Evolutionary conservation across 148 eudicot genomes (phyloP), one percentile per base, ranked within the genome.

Genomic region (Silene latifolia): DNA sequence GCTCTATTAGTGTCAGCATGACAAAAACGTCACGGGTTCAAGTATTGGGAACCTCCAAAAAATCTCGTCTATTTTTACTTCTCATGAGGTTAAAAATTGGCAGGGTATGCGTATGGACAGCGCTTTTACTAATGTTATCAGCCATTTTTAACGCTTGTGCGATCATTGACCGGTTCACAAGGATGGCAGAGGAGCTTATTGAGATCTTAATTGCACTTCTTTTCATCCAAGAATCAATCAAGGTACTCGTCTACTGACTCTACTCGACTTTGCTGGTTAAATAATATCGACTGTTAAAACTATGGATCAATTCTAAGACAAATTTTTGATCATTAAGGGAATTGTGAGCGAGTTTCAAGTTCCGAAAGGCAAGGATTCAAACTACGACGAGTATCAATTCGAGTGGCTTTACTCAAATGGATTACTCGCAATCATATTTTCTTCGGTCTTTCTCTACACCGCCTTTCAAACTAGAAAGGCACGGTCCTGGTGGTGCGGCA

Each of bases 21-120:
- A 32, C 35, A 32, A 32, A 32, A 32, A 4, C 3, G 35, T 32
- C 35, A 32, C 35, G 35, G 35, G 35, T 32, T 32, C 35, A 32
- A 32, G 3, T 32, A 2, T 0, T 32, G 5, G 3, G 35, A 32
- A 32, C 35, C 35, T 32, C 29, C 5, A 32, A 32, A 4, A 32
- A 32, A 32, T 32, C 35, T 32, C 44, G 44, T 39, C 44, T 39
- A 0, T 39, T 7, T 39, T 6, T 8, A 39, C 44, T 39, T 39
- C 9, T 71, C 63, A 27, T 32, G 23, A 23, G 18, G n/a, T 27
- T 73, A 60, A 23, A 47, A 32, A 39, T 19, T 70, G 59, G 68
- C 83, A 88, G 91, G 91, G 84, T 88, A 12, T 88, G 91, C 61
- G 81, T 88, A 17, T 88, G 91, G 91, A 82, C 91, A 2, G 75